A percentile compares a stretch with the other conserved stretches of the same genome.
Conservation (phyloP, 2,329 filamentous ascomycete species). For the Trichoderma cornu-damae region DNA sequence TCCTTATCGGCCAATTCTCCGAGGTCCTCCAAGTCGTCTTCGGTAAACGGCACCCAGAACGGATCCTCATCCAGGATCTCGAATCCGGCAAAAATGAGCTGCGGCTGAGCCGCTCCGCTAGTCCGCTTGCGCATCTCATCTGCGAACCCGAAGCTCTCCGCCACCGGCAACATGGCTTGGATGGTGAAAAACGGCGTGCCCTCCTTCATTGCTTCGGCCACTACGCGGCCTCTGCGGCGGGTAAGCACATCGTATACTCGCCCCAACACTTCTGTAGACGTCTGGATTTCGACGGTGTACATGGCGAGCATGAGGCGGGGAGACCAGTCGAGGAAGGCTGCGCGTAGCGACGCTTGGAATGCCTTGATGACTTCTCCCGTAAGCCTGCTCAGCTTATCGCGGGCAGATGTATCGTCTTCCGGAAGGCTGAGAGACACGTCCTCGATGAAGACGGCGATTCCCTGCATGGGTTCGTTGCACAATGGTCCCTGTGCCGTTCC, state of each 20-base stretch:
- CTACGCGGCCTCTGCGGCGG: constrained; percentile 79
- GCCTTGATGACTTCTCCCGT: constrained; percentile 92
- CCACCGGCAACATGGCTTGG: constrained; percentile 78
- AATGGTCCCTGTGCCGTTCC: constrained; percentile 83
- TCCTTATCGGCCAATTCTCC: constrained; percentile 90
- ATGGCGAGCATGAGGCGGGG: constrained; percentile 93
- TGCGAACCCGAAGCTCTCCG: constrained; percentile 90
- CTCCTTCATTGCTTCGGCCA: constrained; percentile 87
- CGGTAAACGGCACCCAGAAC: constrained; percentile 95
- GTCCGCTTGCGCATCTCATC: constrained; percentile 96
- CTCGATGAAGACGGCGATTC: constrained; percentile 85
- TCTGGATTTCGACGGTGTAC: constrained; percentile 97
- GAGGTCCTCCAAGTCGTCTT: constrained; percentile 93
- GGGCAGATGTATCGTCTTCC: constrained; percentile 50
- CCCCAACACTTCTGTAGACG: constrained; percentile 89
- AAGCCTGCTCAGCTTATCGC: constrained; percentile 68
- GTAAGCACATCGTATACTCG: constrained; percentile 98
- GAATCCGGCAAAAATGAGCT: constrained; percentile 89
- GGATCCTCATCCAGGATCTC: constrained; percentile 93
- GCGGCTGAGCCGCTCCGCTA: constrained; percentile 82
- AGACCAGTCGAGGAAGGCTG: constrained; percentile 92
- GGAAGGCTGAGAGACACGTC: constrained; percentile 60
- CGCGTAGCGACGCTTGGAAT: constrained; percentile 74
- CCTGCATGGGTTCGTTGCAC: constrained; percentile 89
- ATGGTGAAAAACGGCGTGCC: constrained; percentile 97